Evolutionary conservation across 2,329 filamentous ascomycete genomes (phyloP), one percentile per base, ranked within the genome.

Genomic region (Zymoseptoria tritici): DNA sequence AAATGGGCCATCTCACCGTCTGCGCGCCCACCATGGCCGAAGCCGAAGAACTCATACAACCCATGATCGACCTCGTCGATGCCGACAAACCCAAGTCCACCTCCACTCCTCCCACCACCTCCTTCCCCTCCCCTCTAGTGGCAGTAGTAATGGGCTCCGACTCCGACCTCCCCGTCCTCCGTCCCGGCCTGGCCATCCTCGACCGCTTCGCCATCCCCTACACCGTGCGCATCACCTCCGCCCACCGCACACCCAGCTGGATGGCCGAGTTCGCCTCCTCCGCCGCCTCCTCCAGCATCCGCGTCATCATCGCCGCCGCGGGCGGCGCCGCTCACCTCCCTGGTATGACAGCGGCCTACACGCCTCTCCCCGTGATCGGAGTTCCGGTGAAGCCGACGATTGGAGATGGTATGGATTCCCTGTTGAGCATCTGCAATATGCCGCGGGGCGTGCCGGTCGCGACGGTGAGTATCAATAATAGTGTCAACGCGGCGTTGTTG

Each of bases 1-100:
- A 97, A 76, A 97, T 97, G 78, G 93, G 93, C 9, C 94, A 99
- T 74, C 85, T 99, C 66, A 97, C 92, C 0, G 77, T 96, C 46
- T 89, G 89, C 1, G 86, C 85, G 1, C 79, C 83, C 11, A 85
- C 83, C 0, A 85, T 92, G 71, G 77, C 82, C 46, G 81, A 86
- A 67, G 85, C 88, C n/a, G 84, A 89, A 71, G 78, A 81, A 16
- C 81, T 86, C 13, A 83, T 88, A 46, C 84, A 88, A 56, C 85
- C 85, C 2, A 81, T 97, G 21, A 84, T 96, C 60, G 77, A 86
- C 52, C 76, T 83, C 56, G 83, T 85, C 22, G 83, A 89, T 67
- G 57, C 82, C 52, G 76, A 77, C n/a, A 81, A 82, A 60, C 78
- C 83, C 50, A 52, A 50, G n/a, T 52, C 56, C 71, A 59, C 66